Conservation (phyloP, 495 filamentous ascomycete genomes). For the Platismatia glauca region DNA sequence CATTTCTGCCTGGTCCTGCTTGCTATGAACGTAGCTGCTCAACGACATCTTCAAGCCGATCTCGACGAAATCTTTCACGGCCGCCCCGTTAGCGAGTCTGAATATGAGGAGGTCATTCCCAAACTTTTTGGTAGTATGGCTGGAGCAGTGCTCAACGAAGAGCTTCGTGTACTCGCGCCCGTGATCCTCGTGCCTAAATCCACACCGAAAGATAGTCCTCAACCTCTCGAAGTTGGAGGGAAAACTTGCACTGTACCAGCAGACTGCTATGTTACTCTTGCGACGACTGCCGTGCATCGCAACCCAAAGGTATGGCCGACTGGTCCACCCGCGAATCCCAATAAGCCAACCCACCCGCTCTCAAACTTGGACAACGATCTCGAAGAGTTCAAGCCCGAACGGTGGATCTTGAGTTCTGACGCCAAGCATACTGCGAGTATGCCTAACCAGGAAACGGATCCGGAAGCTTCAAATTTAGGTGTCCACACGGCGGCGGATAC, state of each 20-base stretch:
- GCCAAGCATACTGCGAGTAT: slow-evolving; percentile 22
- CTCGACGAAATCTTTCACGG: slow-evolving; percentile 47
- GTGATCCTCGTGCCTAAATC: slow-evolving; percentile 55
- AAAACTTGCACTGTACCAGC: slow-evolving; percentile 41
- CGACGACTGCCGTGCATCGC: slow-evolving; percentile 41
- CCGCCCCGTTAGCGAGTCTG: slow-evolving; percentile 43
- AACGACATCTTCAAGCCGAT: slow-evolving; percentile 53
- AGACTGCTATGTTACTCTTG: slow-evolving; percentile 38
- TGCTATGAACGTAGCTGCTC: slow-evolving; percentile 47
- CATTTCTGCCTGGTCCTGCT: slow-evolving; percentile 55
- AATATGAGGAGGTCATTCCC: slow-evolving; percentile 51
- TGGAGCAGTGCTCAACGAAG: slow-evolving; percentile 63
- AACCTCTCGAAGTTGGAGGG: slow-evolving; percentile 44
- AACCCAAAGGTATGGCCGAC: slow-evolving; percentile 51
- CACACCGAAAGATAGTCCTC: slow-evolving; percentile 36
- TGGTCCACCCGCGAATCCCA: slow-evolving; percentile 23
- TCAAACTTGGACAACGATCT: slow-evolving; percentile 33
- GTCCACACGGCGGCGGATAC: slow-evolving; percentile 32
- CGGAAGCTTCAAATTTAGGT: slow-evolving; percentile 5
- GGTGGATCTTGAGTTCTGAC: slow-evolving; percentile 46
- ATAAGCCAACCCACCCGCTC: slow-evolving; percentile 16
- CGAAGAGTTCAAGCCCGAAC: slow-evolving; percentile 42
- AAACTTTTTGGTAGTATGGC: slow-evolving; percentile 51
- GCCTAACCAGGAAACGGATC: slow-evolving; percentile 20
- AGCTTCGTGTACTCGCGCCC: slow-evolving; percentile 53